Evolutionary conservation across 2,329 filamentous ascomycete genomes (phyloP).

Genomic region (Lasiodiplodia sp.): DNA sequence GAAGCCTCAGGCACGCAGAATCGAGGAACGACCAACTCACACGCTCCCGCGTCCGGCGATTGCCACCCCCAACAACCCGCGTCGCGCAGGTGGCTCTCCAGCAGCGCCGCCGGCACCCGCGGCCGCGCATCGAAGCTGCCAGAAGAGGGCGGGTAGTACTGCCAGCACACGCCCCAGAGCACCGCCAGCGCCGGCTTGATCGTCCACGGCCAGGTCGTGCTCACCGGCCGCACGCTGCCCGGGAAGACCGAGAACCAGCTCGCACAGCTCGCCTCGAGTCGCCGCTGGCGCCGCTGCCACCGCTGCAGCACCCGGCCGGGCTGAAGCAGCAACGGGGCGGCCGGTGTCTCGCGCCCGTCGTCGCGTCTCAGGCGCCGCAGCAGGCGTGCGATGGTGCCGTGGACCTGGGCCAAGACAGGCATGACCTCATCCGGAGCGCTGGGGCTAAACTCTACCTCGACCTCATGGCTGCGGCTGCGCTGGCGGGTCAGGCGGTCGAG

Average conservation of each 20-base stretch:
- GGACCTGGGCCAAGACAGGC: conserved; percentile 7
- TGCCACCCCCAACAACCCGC: conserved; percentile 20
- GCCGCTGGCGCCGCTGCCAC: conserved; percentile 7
- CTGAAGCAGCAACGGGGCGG: conserved; percentile 12
- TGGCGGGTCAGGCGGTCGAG: conserved; percentile 3
- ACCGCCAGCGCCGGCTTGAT: conserved; percentile 53
- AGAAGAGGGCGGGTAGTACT: conserved; percentile 41
- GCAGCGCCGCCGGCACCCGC: conserved; percentile 17
- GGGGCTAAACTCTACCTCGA: conserved; percentile 27
- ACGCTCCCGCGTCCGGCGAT: conserved; percentile 19
- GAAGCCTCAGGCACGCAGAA: conserved; percentile 6
- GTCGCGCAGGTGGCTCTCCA: conserved; percentile 9
- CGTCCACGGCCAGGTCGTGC: conserved; percentile 54
- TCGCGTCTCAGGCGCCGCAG: conserved; percentile 7
- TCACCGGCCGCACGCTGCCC: conserved; percentile 41
- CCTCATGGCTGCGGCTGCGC: conserved; percentile 25
- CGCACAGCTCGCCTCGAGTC: conserved; percentile 31
- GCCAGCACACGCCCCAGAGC: conserved; percentile 55
- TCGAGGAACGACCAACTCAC: conserved; percentile 15
- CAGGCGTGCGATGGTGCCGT: conserved; percentile 21
- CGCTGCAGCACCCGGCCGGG: not conserved
- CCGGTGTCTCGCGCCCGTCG: not conserved
- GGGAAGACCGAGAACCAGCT: conserved; percentile 52
- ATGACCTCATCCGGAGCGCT: conserved; percentile 5
- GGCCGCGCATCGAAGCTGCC: conserved; percentile 14